Conservation (phyloP, 306 rosid species). For the Cyamopsis tetragonoloba region DNA sequence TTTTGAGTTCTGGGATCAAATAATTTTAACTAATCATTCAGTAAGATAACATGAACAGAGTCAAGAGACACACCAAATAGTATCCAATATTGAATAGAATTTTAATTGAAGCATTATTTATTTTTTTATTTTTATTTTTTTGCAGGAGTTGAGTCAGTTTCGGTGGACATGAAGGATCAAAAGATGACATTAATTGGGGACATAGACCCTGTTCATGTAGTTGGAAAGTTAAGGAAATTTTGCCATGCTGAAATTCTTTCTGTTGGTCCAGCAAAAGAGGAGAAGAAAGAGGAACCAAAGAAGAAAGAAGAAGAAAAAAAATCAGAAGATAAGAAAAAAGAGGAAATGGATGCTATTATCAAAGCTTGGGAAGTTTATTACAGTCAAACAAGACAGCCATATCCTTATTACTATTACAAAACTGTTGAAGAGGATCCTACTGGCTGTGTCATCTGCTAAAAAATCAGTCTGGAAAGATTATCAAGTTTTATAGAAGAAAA, state of each 20-base stretch:
- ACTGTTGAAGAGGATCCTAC: constrained; percentile 59
- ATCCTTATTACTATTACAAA: constrained; percentile 20
- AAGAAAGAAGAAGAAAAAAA: constrained; percentile 38
- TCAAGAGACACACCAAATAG: too few relatives aligned
- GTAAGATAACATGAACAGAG: too few relatives aligned
- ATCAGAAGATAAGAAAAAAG: constrained; percentile 28
- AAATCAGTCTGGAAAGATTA: background rate
- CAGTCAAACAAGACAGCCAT: constrained; percentile 16
- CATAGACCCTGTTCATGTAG: constrained; percentile 52
- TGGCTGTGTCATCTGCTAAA: constrained; percentile 68
- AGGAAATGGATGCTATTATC: constrained; percentile 26
- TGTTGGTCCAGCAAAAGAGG: constrained; percentile 73
- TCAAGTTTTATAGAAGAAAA: background rate
- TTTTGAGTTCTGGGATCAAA: too few relatives aligned
- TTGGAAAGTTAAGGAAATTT: constrained; percentile 54
- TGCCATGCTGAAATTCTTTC: constrained; percentile 49
- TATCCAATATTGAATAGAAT: background rate
- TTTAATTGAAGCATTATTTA: too few relatives aligned
- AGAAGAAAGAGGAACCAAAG: constrained; percentile 46
- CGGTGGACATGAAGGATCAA: constrained; percentile 61
- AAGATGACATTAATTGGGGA: constrained; percentile 68
- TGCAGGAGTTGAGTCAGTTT: constrained; percentile 71
- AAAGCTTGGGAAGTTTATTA: background rate
- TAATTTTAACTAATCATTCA: too few relatives aligned
- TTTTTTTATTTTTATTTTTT: too few relatives aligned